Evolutionary conservation across 371 early-diverging fungal species (phyloP), one percentile per base, ranked within the genome.

Genomic region (Funneliformis caledonium): DNA sequence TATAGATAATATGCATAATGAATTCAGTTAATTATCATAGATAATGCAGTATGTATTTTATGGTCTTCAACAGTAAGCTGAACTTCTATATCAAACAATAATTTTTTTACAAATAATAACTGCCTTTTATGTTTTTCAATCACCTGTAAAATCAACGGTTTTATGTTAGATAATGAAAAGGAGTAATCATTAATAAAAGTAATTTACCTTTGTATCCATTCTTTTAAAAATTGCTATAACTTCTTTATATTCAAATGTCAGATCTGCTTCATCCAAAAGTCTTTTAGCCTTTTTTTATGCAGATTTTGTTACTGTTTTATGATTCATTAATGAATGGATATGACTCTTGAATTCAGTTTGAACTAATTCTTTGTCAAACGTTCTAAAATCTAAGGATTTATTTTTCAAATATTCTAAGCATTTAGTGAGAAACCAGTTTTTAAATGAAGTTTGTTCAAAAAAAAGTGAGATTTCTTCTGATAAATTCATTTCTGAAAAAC

Each of bases 101-200:
- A 72, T n/a, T 72, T 72, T 50, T 72, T 72, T 43, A 72, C 72
- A 4, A 1, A 9, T 50, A 72, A 72, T 50, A 72, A 50, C 72
- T 72, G 45, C n/a, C n/a, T 50, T 72, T 72, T 72, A 45, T 4
- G 16, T 42, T 50, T 48, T n/a, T 72, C 22, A 72, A 67, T 31
- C 68, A 2, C 72, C 72, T 72, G 72, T 72, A 72, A 72, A 72
- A 7, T 50, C 22, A 72, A 72, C 48, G 16, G 72, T 72, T 45
- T 72, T 50, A 72, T n/a, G 50, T 72, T 48, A 72, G 9, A 50
- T 43, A 31, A 31, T n/a, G 12, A 50, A 72, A 72, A 45, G 11
- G 31, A 0, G n/a, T 72, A 72, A 52, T 72, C 72, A 72, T 16
- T 50, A 72, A 48, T n/a, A 45, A 45, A 43, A 72, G 43, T 47